Conservation (phyloP, 495 filamentous ascomycete species). For the Penicillium subrubescens region DNA sequence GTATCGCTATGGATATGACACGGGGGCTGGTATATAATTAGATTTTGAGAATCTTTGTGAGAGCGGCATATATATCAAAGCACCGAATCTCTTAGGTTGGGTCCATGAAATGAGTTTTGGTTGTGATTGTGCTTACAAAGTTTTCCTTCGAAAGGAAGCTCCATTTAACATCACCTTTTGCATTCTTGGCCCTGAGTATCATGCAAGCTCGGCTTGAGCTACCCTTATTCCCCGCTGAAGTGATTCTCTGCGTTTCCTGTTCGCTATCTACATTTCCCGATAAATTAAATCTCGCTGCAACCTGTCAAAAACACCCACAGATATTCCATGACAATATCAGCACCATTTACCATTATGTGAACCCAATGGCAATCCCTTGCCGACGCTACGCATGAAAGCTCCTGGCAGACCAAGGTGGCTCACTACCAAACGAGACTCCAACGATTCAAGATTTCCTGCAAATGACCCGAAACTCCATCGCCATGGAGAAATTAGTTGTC, state of each 20-base stretch:
- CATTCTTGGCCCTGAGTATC: background rate
- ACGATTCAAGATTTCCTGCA: background rate
- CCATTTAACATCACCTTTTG: background rate
- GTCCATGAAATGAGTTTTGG: too few relatives aligned
- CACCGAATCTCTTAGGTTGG: too few relatives aligned
- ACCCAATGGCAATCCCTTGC: background rate
- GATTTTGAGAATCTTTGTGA: background rate
- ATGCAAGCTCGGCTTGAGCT: background rate
- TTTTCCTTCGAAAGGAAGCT: background rate
- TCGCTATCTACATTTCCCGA: background rate
- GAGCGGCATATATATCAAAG: background rate
- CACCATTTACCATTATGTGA: background rate
- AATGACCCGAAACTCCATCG: slow-evolving; percentile 1
- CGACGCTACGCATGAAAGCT: background rate
- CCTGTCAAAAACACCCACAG: background rate
- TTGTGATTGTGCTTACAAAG: background rate
- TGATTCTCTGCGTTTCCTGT: background rate
- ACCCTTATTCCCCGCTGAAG: background rate
- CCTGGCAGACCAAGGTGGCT: background rate
- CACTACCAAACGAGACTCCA: background rate
- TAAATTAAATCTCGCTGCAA: background rate
- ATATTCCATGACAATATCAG: background rate
- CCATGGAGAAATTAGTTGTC: background rate
- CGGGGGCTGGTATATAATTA: too few relatives aligned
- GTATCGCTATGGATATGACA: too few relatives aligned